Conservation (phyloP, 2,329 filamentous ascomycete species). For the Monosporascus sp. region DNA sequence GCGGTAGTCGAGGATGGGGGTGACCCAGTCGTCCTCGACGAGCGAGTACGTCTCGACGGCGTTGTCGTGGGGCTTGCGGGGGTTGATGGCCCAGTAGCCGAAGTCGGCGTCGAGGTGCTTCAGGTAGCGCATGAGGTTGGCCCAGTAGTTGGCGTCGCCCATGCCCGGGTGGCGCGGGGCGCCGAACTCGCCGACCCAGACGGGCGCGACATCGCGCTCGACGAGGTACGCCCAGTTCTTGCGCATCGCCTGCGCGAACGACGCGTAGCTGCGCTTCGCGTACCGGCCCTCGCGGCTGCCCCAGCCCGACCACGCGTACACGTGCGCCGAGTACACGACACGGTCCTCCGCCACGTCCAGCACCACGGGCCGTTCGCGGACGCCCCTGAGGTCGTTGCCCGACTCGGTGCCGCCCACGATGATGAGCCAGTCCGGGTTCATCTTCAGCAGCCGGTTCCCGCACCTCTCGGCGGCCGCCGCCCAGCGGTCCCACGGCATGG, state of each 20-base stretch:
- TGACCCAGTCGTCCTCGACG: constrained; percentile 59
- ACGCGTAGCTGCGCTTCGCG: constrained; percentile 52
- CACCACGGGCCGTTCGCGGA: constrained; percentile 47
- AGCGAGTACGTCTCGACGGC: constrained; percentile 56
- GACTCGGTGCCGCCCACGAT: constrained; percentile 64
- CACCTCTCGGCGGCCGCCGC: constrained; percentile 58
- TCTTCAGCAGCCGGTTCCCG: constrained; percentile 52
- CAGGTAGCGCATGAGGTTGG: constrained; percentile 55
- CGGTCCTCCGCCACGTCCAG: constrained; percentile 45
- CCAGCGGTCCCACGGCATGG: constrained; percentile 62
- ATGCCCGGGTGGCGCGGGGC: constrained; percentile 46
- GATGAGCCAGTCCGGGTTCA: constrained; percentile 61
- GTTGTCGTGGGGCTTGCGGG: constrained; percentile 55
- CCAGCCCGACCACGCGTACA: constrained; percentile 68
- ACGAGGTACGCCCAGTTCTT: constrained; percentile 63
- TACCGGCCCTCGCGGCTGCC: constrained; percentile 55
- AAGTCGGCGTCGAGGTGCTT: constrained; percentile 56
- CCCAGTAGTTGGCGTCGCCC: constrained; percentile 61
- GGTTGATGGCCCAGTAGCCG: constrained; percentile 67
- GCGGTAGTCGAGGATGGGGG: constrained; percentile 55
- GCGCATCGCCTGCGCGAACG: constrained; percentile 58
- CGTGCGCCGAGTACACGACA: constrained; percentile 63
- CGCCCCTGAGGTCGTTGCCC: constrained; percentile 58
- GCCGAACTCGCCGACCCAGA: constrained; percentile 66
- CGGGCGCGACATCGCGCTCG: constrained; percentile 48